Evolutionary conservation across 1,284 basidiomycete genomes (phyloP).

Genomic region (Stereum hirsutum): DNA sequence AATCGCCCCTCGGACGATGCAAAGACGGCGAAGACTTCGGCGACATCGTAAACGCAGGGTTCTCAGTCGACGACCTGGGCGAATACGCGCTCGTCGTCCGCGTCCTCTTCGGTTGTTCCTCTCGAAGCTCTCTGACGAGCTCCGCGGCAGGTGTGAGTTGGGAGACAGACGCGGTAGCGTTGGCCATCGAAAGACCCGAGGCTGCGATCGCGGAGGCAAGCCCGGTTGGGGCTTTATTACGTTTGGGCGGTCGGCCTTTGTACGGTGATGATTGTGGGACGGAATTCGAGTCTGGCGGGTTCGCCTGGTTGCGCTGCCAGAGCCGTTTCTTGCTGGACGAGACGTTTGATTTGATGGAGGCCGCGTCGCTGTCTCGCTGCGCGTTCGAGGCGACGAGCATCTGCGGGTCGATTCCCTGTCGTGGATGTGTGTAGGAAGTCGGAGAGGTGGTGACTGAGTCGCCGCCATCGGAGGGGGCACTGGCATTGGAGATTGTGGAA

Average conservation of each 20-base stretch:
- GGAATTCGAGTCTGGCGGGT: slow-evolving; percentile 19
- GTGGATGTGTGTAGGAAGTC: slow-evolving; percentile 14
- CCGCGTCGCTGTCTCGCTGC: slow-evolving; percentile 28
- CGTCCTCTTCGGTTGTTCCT: no score
- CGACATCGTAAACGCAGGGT: neutral
- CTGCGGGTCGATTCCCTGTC: slow-evolving; percentile 14
- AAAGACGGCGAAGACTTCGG: neutral
- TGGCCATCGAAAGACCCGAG: slow-evolving; percentile 57
- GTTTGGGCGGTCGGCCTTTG: slow-evolving; percentile 17
- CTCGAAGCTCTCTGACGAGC: no score
- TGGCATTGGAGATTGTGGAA: neutral
- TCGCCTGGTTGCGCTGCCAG: slow-evolving; percentile 19
- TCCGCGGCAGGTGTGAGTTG: slow-evolving; percentile 5
- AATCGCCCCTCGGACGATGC: slow-evolving; percentile 6
- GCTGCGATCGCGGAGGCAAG: slow-evolving; percentile 60
- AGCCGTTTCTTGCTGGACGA: slow-evolving; percentile 24
- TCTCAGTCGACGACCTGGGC: slow-evolving; percentile 10
- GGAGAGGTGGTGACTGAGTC: slow-evolving; percentile 15
- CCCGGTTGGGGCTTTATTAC: slow-evolving; percentile 32
- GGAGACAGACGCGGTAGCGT: slow-evolving; percentile 24
- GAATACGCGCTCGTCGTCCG: slow-evolving; percentile 6
- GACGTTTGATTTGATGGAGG: slow-evolving; percentile 27
- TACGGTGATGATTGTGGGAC: slow-evolving; percentile 12
- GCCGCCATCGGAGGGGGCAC: slow-evolving; percentile 3
- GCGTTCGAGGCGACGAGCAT: slow-evolving; percentile 14